Base-by-base conservation (phyloP, 176 grass and related monocot species). In the Pontederia crassipes region DNA sequence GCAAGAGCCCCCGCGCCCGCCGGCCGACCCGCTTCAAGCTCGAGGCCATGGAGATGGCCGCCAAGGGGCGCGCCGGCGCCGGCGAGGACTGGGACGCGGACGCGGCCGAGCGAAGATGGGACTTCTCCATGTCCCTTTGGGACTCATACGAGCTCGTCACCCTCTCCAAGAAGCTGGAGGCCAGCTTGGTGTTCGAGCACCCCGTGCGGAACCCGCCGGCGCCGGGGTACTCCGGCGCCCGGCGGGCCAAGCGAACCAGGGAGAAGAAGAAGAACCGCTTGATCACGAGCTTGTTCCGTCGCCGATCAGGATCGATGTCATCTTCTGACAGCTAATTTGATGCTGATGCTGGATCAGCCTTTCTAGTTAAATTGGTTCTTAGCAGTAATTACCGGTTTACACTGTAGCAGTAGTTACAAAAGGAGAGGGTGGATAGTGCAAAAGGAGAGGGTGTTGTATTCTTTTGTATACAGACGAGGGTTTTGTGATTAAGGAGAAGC, bases 91-190 rank as follows among this genome's bases (percentile, higher is more conserved):
- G 26, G 1, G 2, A 49, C 6, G 32, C 32, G 6, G 1, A 40
- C 32, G 46, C 40, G 1, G 2, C 54, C 46, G 18, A 28, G 45
- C 15, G 45, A 3, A 46, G 11, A 28, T 97, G 84, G 87, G 77
- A 88, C 72, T 88, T 98, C 67, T 55, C 77, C 2, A 67, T 32
- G 55, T 98, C 87, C 13, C 78, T 98, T 49, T 88, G 64, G 84
- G 93, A 98, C 79, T 62, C 84, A 18, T 90, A 92, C 72, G 87
- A 98, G 85, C 86, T 92, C 54, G 79, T 98, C 54, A 17, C 64
- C 52, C 54, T 98, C 10, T 79, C 81, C 17, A 83, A 85, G 75
- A 80, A 50, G 58, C 77, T 86, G 59, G 87, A 98, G 79, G 57
- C 80, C 14, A 65, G 58, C 65, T 70, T 92, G 51, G 65, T 48